These are phyloP conservation scores for Lipomyces starkeyi DNA, from an alignment of 805 yeast genomes.

Conservation along the genomic window DNA sequence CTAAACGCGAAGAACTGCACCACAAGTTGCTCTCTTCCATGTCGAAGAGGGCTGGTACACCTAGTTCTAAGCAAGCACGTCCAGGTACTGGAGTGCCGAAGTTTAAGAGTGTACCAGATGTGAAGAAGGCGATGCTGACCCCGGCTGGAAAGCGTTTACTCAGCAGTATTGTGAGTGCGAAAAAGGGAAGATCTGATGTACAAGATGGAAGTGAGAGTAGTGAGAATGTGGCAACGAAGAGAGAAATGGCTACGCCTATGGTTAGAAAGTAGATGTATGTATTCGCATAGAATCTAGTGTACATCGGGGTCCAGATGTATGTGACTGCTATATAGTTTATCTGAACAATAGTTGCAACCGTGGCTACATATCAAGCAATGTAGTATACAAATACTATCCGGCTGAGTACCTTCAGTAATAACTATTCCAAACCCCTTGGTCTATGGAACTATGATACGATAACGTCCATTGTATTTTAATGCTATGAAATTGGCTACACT, in stretches of 20 bases:
- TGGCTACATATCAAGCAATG: too few species aligned
- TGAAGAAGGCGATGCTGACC: constrained; percentile 19
- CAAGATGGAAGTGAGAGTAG: not conserved
- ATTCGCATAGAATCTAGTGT: not conserved
- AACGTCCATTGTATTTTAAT: too few species aligned
- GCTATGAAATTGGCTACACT: too few species aligned
- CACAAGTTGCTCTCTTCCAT: constrained; percentile 15
- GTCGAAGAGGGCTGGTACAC: constrained; percentile 6
- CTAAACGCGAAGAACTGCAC: constrained; percentile 34
- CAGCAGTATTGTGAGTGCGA: constrained; percentile 22
- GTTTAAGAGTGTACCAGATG: constrained; percentile 18
- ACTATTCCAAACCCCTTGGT: too few species aligned
- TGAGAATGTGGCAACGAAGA: not conserved
- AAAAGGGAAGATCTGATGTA: not conserved
- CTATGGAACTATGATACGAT: too few species aligned
- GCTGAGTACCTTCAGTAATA: too few species aligned
- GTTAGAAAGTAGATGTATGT: constrained; percentile 1
- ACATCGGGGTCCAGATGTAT: not conserved
- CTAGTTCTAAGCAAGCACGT: not conserved
- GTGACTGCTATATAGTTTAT: too few species aligned
- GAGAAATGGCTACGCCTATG: constrained; percentile 13
- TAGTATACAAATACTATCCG: too few species aligned
- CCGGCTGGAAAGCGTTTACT: constrained; percentile 31
- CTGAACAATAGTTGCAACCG: too few species aligned
- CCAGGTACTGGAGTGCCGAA: constrained; percentile 16